phyloP scores from a whole-genome alignment of 176 grass and related monocot genomes.

The Triticum turgidum region DNA sequence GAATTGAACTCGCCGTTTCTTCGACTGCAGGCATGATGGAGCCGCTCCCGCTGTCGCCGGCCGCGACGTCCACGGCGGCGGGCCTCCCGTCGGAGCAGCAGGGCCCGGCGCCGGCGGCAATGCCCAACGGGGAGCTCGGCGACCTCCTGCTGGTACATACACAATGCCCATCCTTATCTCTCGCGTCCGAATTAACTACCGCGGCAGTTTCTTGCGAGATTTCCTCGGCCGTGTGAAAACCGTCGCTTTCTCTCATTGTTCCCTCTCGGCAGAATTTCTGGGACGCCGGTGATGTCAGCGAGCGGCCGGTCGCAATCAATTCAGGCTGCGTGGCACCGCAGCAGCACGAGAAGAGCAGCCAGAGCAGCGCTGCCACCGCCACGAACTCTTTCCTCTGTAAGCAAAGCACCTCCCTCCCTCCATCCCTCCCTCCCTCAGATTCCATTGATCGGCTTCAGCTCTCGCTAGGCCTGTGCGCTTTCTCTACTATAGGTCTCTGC shows the following conservation, averaged over 20 bases:
- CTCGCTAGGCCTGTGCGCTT: conserved; percentile 7
- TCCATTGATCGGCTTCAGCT: neutral
- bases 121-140: conserved; percentile 46
- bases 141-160: conserved; percentile 57
- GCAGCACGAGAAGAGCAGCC: conserved; percentile 27
- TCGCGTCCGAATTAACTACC: neutral
- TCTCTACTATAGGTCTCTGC: neutral
- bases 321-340: conserved; percentile 28
- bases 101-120: neutral
- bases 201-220: neutral
- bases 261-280: conserved; percentile 57
- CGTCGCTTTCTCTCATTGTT: neutral
- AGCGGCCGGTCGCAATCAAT: conserved; percentile 39
- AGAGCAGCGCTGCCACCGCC: conserved; percentile 1
- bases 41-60: neutral
- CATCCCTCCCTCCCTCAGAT: neutral
- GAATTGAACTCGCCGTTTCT: neutral
- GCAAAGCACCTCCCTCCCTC: neutral
- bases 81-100: neutral
- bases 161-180: neutral
- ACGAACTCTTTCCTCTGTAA: conserved; percentile 28
- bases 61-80: neutral
- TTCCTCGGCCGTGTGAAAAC: neutral
- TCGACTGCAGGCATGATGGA: conserved; percentile 34
- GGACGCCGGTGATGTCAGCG: conserved; percentile 25